Evolutionary conservation across 495 filamentous ascomycete species (phyloP).

Genomic region (Chaetomium fimeti): DNA sequence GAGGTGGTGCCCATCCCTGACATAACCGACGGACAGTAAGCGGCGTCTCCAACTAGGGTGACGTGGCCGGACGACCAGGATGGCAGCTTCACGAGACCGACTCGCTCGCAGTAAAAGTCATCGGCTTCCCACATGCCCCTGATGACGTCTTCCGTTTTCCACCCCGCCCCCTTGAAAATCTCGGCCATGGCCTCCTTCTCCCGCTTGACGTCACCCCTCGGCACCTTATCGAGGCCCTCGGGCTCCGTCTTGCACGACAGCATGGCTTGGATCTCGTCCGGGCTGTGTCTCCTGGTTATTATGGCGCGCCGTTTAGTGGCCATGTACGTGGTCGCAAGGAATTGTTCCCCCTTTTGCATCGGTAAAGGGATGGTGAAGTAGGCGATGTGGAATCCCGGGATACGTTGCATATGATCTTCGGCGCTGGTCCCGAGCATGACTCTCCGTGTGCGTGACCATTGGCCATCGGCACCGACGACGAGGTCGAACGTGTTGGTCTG

Average conservation of each 20-base stretch:
- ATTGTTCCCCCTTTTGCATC: constrained; percentile 24
- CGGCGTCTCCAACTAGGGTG: constrained; percentile 57
- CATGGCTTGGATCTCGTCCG: constrained; percentile 28
- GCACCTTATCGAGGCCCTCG: constrained; percentile 24
- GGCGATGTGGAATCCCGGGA: constrained; percentile 19
- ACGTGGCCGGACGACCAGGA: constrained; percentile 48
- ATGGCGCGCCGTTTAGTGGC: constrained; percentile 27
- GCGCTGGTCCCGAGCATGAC: constrained; percentile 37
- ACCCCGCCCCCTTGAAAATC: constrained; percentile 36
- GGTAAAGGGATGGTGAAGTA: constrained; percentile 44
- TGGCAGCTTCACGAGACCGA: constrained; percentile 44
- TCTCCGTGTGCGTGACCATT: constrained; percentile 42
- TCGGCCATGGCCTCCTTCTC: constrained; percentile 43
- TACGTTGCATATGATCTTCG: constrained; percentile 22
- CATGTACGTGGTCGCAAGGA: constrained; percentile 20
- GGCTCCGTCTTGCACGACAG: constrained; percentile 16
- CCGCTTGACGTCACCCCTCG: constrained; percentile 18
- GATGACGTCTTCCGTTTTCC: not conserved
- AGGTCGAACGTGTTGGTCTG: constrained; percentile 44
- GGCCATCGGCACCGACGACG: constrained; percentile 52
- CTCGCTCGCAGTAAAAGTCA: constrained; percentile 50
- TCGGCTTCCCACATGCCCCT: constrained; percentile 22
- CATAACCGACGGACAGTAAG: constrained; percentile 45
- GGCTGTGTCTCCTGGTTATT: constrained; percentile 31
- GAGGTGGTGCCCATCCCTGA: constrained; percentile 48